Base-by-base conservation (phyloP, 768 basidiomycete species). In the Sistotremastrum suecicum region DNA sequence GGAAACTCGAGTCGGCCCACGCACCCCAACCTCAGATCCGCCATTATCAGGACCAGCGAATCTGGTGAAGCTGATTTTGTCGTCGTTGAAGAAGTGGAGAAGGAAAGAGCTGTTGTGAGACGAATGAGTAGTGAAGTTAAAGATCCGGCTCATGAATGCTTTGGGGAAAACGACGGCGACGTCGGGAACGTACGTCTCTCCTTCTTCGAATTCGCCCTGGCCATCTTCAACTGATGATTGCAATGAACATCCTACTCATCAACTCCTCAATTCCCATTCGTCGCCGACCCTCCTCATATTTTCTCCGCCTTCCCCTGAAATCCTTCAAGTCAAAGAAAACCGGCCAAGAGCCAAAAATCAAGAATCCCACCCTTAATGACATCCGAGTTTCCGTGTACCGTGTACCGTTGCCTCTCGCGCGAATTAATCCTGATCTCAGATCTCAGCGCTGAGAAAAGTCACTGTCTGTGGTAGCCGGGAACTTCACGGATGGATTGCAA, bases 321-420 rank as follows among this genome's bases (percentile, higher is more conserved):
- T 47, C 5, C 53, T 75, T 31, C 57, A 65, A 39, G 67, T 86
- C 41, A 57, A 55, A 9, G 76, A 74, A 1, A 64, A 66, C 0
- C 84, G 87, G 0, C 83, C 83, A 1, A 69, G 84, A 56, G 54
- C 57, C 4, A 70, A 71, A n/a, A 71, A 88, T 34, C 89, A 91
- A 57, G 72, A 77, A 46, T 60, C 65, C 5, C 69, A 84, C n/a
- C n/a, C n/a, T n/a, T n/a, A n/a, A n/a, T n/a, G n/a, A n/a, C n/a
- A n/a, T n/a, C n/a, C n/a, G n/a, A n/a, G 3, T 89, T 90, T 56
- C 82, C 84, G 0, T 88, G 90, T 62, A 81, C 89, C 54, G 75
- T 78, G 34, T 54, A 70, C 47, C 54, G 77, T 9, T 69, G 73
- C 37, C 59, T 68, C 32, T 60, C 64, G 11, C 65, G 68, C 42